Percentiles rank a stretch among this genome's conserved stretches.
phyloP scores from a whole-genome alignment of 2,329 filamentous ascomycete species.

The Aspergillus fructus region DNA sequence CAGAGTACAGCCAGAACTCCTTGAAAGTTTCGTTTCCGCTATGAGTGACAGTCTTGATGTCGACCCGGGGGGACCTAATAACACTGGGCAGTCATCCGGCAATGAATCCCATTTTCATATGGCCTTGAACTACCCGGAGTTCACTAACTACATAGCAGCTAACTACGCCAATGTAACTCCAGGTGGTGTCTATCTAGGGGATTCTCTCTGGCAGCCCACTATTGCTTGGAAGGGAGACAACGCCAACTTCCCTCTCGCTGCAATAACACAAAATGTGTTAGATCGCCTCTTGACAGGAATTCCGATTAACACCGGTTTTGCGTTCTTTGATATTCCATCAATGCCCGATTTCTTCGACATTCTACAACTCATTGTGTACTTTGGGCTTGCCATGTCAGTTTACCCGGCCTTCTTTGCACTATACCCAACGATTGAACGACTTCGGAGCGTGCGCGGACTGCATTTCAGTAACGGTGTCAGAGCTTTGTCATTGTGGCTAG shows the following conservation, averaged over 20 bases:
- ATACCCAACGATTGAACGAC: slow-evolving; percentile 82
- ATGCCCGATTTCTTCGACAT: slow-evolving; percentile 67
- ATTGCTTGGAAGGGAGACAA: slow-evolving; percentile 69
- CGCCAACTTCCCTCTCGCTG: slow-evolving; percentile 54
- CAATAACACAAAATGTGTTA: slow-evolving; percentile 61
- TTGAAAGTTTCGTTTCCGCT: slow-evolving; percentile 21
- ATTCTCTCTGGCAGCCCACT: slow-evolving; percentile 58
- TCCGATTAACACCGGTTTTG: slow-evolving; percentile 69
- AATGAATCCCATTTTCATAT: slow-evolving; percentile 45
- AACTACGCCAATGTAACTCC: slow-evolving; percentile 69
- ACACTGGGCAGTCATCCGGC: neutral
- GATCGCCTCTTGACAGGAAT: slow-evolving; percentile 66
- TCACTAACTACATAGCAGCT: slow-evolving; percentile 63
- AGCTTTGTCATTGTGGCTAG: slow-evolving; percentile 78
- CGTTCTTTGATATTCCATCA: slow-evolving; percentile 74
- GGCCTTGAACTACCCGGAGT: slow-evolving; percentile 66
- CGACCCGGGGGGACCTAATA: neutral
- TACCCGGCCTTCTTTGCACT: slow-evolving; percentile 86
- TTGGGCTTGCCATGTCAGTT: slow-evolving; percentile 72
- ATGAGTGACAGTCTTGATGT: neutral
- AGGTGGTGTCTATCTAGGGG: slow-evolving; percentile 76
- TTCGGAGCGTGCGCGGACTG: slow-evolving; percentile 75
- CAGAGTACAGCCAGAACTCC: slow-evolving; percentile 24
- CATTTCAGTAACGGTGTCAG: slow-evolving; percentile 92
- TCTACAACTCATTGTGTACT: slow-evolving; percentile 77